Conservation (phyloP, 1,284 basidiomycete species). For the Austroboletus novae-zelandiae region DNA sequence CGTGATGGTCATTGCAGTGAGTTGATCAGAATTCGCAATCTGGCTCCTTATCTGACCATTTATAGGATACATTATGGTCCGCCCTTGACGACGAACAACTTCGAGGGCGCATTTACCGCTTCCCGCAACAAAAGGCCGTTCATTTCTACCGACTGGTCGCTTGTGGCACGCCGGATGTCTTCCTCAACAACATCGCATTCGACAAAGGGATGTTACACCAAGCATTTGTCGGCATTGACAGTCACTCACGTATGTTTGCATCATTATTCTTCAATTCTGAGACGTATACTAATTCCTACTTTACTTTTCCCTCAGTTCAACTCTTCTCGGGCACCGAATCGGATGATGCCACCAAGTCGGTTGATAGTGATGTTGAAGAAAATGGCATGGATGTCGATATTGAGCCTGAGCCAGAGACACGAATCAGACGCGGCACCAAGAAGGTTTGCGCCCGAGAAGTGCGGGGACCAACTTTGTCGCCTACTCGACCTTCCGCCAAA, state of each 20-base stretch:
- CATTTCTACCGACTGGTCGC: slow-evolving; percentile 8
- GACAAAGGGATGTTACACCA: slow-evolving; percentile 4
- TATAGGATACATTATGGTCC: slow-evolving; percentile 13
- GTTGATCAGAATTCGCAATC: background rate
- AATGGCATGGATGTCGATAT: background rate
- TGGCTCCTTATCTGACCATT: background rate
- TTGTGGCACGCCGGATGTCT: background rate
- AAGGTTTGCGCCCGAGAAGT: background rate
- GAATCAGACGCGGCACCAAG: background rate
- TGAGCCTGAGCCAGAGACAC: background rate
- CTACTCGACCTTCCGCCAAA: no score
- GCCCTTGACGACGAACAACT: slow-evolving; percentile 11
- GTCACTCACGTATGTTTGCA: background rate
- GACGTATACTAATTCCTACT: background rate
- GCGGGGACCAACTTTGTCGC: no score
- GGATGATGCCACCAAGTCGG: no score
- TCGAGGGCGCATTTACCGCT: background rate
- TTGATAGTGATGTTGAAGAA: background rate
- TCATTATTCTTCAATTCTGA: background rate
- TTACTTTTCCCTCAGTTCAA: background rate
- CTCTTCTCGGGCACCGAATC: background rate
- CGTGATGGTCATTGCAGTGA: slow-evolving; percentile 18
- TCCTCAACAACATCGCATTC: slow-evolving; percentile 6
- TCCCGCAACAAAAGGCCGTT: slow-evolving; percentile 7
- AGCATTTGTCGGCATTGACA: background rate